Percentiles rank a stretch among this genome's conserved stretches.
phyloP scores from a whole-genome alignment of 208 protist genomes.

The Wallacemonas sp. region DNA sequence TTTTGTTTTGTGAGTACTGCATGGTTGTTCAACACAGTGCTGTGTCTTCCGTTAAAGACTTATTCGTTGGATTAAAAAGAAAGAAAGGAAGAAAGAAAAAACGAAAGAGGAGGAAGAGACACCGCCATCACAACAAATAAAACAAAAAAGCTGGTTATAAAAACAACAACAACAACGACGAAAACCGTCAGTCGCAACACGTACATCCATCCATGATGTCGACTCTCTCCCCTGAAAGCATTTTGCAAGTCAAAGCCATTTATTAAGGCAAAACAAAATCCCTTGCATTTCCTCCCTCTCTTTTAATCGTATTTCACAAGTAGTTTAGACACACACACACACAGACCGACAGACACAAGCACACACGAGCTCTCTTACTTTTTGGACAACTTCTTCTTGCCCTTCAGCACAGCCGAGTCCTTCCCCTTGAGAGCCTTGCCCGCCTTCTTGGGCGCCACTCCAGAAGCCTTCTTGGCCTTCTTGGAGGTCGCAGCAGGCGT shows the following conservation, averaged over 20 bases:
- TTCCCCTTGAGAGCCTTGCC: conserved; percentile 17
- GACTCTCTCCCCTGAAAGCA: no score
- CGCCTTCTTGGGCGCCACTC: conserved; percentile 18
- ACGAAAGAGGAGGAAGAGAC: conserved; percentile 9
- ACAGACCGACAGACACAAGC: not conserved
- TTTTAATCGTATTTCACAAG: no score
- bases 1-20: no score
- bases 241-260: no score
- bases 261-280: no score
- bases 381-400: conserved; percentile 18
- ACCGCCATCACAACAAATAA: no score
- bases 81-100: conserved; percentile 11
- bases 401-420: not conserved
- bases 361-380: conserved; percentile 6
- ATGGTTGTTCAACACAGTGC: no score
- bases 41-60: not conserved
- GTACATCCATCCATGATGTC: no score
- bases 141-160: no score
- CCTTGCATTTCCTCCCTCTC: no score
- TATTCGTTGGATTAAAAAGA: conserved; percentile 1
- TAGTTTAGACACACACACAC: conserved; percentile 1
- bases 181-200: no score
- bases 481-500: not conserved
- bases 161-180: no score
- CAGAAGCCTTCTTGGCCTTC: conserved; percentile 17